Conservation (phyloP, 768 basidiomycete genomes). For the Pisolithus tinctorius region DNA sequence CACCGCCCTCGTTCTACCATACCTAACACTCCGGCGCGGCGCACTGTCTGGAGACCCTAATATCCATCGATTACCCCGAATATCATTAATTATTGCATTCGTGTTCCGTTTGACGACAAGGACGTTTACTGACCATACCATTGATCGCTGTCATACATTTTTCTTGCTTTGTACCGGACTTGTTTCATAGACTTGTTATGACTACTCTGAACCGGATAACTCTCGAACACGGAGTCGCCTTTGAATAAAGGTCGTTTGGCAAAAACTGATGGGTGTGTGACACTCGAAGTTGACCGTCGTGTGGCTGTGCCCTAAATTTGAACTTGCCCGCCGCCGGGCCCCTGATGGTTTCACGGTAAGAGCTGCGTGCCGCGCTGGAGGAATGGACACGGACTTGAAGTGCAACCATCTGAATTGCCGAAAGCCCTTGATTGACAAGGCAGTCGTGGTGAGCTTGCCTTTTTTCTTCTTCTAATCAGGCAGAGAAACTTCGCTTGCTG, state of each 20-base stretch:
- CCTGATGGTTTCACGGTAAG: no score
- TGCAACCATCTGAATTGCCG: conserved; percentile 79
- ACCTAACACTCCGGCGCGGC: conserved; percentile 42
- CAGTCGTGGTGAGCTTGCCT: conserved; percentile 66
- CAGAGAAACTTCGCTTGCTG: neutral
- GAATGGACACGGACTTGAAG: conserved; percentile 71
- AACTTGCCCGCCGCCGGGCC: no score
- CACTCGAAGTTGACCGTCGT: no score
- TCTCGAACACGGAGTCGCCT: no score
- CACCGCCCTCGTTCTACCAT: conserved; percentile 38
- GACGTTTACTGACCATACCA: conserved; percentile 19
- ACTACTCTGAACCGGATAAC: neutral
- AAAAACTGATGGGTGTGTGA: no score
- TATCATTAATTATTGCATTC: conserved; percentile 24
- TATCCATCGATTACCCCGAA: conserved; percentile 10
- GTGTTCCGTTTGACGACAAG: conserved; percentile 21
- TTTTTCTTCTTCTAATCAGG: neutral
- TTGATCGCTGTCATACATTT: conserved; percentile 15
- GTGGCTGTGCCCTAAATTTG: no score
- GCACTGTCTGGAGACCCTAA: conserved; percentile 63
- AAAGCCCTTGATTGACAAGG: conserved; percentile 61
- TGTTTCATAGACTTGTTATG: conserved; percentile 15
- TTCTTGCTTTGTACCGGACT: conserved; percentile 21
- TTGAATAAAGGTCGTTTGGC: no score
- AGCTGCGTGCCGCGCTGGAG: no score